phyloP scores from a whole-genome alignment of 345 rosid species.

The Sisymbrium altissimum region DNA sequence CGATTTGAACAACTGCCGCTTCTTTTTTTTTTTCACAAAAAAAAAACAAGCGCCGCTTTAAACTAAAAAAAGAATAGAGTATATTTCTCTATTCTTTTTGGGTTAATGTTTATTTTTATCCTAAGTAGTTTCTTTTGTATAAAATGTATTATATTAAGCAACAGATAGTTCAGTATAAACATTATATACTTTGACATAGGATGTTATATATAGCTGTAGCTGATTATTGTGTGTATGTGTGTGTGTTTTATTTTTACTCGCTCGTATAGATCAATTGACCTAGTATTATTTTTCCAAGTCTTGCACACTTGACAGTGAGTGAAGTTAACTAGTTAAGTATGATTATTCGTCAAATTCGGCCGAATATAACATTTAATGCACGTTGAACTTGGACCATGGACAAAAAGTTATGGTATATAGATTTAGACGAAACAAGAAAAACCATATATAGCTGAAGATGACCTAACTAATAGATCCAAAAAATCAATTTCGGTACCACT shows the following conservation, averaged over 20 bases:
- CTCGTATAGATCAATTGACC: too few relatives aligned
- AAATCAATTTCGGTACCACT: slow-evolving; percentile 29
- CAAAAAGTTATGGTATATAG: slow-evolving; percentile 10
- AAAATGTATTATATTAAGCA: too few relatives aligned
- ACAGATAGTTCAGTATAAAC: too few relatives aligned
- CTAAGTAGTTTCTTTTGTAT: background rate
- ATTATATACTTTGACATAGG: too few relatives aligned
- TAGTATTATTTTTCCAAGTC: background rate
- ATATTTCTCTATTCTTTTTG: background rate
- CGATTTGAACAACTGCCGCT: background rate
- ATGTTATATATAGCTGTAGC: too few relatives aligned
- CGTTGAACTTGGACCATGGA: slow-evolving; percentile 31
- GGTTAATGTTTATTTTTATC: background rate
- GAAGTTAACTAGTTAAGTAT: too few relatives aligned
- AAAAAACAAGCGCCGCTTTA: too few relatives aligned
- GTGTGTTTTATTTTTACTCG: background rate
- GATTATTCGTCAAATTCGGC: background rate
- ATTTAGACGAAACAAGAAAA: slow-evolving; percentile 10
- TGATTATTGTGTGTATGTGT: too few relatives aligned
- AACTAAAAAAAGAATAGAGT: too few relatives aligned
- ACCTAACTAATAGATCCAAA: slow-evolving; percentile 30
- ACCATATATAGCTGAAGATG: slow-evolving; percentile 16
- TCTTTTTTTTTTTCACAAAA: too few relatives aligned
- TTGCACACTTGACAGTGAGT: background rate
- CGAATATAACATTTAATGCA: slow-evolving; percentile 22